Conservation (phyloP, 495 filamentous ascomycete species). For the Neurospora cerealis region DNA sequence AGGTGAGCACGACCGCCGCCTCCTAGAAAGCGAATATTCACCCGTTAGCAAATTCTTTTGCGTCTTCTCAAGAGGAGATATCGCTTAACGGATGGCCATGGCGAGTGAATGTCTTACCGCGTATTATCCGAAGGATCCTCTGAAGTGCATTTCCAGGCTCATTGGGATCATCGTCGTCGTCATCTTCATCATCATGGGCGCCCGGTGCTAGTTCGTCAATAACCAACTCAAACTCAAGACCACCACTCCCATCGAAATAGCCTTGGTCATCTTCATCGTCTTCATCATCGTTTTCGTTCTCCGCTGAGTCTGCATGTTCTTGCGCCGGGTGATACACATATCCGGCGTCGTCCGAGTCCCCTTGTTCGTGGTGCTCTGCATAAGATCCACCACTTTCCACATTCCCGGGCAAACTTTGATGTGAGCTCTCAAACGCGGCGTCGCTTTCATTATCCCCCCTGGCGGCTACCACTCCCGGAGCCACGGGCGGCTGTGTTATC, state of each 20-base stretch:
- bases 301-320: conserved; percentile 3
- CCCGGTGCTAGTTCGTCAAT: conserved; percentile 11
- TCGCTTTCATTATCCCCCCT: not conserved
- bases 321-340: not conserved
- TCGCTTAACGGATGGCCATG: not conserved
- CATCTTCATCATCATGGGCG: not conserved
- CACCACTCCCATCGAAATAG: conserved; percentile 27
- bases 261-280: conserved; percentile 34
- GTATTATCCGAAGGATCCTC: conserved; percentile 21
- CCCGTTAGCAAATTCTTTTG: not conserved
- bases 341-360: not conserved
- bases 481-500: not conserved
- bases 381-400: not conserved
- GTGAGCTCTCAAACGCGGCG: not conserved
- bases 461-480: not conserved
- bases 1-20: not conserved
- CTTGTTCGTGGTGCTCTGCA: not conserved
- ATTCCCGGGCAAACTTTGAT: not conserved
- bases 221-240: conserved; percentile 23
- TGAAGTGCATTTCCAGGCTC: conserved; percentile 8
- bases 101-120: conserved; percentile 4
- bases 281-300: conserved; percentile 17
- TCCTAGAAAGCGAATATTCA: conserved; percentile 16
- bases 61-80: conserved; percentile 24
- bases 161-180: conserved; percentile 1